phyloP scores from a whole-genome alignment of 2,329 filamentous ascomycete species.

The Trichophaea hybrida region DNA sequence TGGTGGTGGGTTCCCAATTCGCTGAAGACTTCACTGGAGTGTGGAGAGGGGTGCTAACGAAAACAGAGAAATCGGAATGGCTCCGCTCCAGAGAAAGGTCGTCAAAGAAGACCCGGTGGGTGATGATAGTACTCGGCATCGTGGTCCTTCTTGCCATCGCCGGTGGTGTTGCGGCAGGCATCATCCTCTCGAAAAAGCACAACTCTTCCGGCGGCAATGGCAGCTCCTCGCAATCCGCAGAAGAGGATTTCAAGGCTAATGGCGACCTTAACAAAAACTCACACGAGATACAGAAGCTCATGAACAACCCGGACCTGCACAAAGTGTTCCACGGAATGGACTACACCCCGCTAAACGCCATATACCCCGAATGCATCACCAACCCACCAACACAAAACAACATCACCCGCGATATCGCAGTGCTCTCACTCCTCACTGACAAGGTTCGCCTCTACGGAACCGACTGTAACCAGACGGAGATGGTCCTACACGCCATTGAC shows the following conservation, averaged over 20 bases:
- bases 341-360: conserved; percentile 81
- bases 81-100: conserved; percentile 42
- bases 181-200: conserved; percentile 47
- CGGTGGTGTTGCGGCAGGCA: conserved; percentile 55
- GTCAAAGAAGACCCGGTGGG: conserved; percentile 54
- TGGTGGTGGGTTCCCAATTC: conserved; percentile 6
- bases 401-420: conserved; percentile 76
- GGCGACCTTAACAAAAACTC: conserved; percentile 63
- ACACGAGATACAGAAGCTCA: conserved; percentile 59
- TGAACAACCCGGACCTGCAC: conserved; percentile 70
- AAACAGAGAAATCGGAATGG: conserved; percentile 39
- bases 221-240: conserved; percentile 38
- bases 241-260: conserved; percentile 46
- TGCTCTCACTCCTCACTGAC: conserved; percentile 80
- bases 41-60: neutral
- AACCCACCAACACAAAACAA: conserved; percentile 84
- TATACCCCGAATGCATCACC: conserved; percentile 69
- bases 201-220: conserved; percentile 26
- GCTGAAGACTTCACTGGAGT: neutral
- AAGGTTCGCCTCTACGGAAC: conserved; percentile 81
- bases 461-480: conserved; percentile 93
- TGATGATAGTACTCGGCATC: conserved; percentile 49
- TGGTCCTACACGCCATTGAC: conserved; percentile 73
- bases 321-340: conserved; percentile 92
- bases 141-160: conserved; percentile 57